Evolutionary conservation across 2,329 filamentous ascomycete genomes (phyloP), one percentile per base, ranked within the genome.

Genomic region (Xylogone sp.): DNA sequence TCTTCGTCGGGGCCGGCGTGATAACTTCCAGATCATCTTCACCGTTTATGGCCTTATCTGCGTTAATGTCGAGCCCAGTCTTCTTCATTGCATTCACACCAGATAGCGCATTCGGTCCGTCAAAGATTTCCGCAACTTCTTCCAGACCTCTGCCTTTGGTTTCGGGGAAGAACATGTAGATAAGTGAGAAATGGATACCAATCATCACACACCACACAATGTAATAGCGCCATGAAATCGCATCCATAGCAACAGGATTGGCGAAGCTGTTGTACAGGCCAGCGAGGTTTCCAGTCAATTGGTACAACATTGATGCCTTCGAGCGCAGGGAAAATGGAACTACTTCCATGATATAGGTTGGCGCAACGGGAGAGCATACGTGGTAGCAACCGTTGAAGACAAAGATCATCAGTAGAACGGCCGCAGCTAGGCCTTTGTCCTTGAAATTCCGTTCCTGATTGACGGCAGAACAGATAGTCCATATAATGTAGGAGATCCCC

Each of bases 401-500:
- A 74, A 81, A 83, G 55, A 83, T 74, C 58, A 82, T 81, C 16
- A 75, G 75, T 27, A 84, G 72, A 59, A 82, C 78, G 2, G 74
- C 73, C 55, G 75, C 77, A 2, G 77, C 77, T 1, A 66, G 64
- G 4, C 56, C 57, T 13, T 31, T 31, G 27, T 31, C 57, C 61
- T 78, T 76, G 16, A 65, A 69, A 58, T 70, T 65, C 12, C 60
- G 62, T 1, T 72, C 73, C 56, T 73, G 72, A 61, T 79, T 77
- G 57, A 79, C 79, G 22, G 78, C 62, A 46, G 75, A 75, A 21
- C 47, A 50, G 19, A 51, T 51, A 4, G 63, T 65, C 61, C 63
- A 65, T 10, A 61, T 46, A n/a, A 56, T 58, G 48, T 62, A 65
- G 3, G 54, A 52, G 7, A 62, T 29, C 20, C 66, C 48, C 58